Evolutionary conservation across 1,284 basidiomycete species (phyloP).

Genomic region (Athelia sp.): DNA sequence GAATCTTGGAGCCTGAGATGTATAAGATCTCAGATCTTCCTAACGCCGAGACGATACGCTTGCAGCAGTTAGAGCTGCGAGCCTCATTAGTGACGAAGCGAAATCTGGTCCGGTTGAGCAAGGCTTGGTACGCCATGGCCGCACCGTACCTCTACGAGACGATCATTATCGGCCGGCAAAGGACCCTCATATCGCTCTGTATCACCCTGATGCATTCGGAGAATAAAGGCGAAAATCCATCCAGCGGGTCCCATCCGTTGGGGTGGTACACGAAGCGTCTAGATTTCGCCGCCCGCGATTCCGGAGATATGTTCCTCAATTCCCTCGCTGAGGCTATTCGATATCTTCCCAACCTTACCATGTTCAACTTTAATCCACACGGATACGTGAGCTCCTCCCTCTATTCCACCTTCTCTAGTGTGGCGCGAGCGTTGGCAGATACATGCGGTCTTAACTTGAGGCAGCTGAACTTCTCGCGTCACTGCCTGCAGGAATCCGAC

Average conservation of each 20-base stretch:
- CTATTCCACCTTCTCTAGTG: neutral
- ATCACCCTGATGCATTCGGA: constrained; percentile 5
- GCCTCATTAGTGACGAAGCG: constrained; percentile 22
- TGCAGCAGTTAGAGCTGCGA: constrained; percentile 11
- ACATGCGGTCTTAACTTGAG: neutral
- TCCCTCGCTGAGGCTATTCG: neutral
- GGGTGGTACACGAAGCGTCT: neutral
- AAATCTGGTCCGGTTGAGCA: constrained; percentile 26
- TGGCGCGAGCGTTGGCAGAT: neutral
- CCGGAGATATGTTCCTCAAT: neutral
- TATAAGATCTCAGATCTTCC: constrained; percentile 14
- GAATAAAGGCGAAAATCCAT: neutral
- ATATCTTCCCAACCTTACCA: neutral
- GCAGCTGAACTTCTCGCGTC: neutral
- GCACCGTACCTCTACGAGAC: constrained; percentile 22
- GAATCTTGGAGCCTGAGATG: constrained; percentile 19
- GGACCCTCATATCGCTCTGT: constrained; percentile 16
- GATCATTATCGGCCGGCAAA: constrained; percentile 16
- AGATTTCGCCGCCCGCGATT: neutral
- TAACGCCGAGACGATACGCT: constrained; percentile 7
- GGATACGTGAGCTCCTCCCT: neutral
- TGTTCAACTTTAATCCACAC: neutral
- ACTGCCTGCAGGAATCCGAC: neutral
- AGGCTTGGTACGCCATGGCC: constrained; percentile 25
- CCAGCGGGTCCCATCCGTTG: neutral